phyloP scores from a whole-genome alignment of 1,284 basidiomycete genomes.

The Apiotrichum brassicae region DNA sequence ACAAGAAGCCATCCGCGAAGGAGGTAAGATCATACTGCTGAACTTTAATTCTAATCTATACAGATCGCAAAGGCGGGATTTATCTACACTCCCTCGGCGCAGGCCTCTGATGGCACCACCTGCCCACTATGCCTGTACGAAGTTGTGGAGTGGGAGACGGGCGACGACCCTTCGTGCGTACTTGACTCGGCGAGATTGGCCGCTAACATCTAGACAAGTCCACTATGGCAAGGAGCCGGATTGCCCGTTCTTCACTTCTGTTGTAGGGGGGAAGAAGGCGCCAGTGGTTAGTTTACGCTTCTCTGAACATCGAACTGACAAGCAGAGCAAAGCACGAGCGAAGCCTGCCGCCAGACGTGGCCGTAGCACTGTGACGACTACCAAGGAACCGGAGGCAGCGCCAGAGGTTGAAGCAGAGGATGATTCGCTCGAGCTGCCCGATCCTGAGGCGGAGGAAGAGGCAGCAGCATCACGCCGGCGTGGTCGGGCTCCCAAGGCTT shows the following conservation, averaged over 20 bases:
- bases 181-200: neutral
- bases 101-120: slow-evolving; percentile 61
- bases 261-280: slow-evolving; percentile 4
- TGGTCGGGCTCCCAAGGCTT: slow-evolving; percentile 2
- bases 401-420: neutral
- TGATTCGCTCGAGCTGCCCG: neutral
- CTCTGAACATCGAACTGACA: neutral
- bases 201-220: slow-evolving; percentile 27
- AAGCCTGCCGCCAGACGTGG: neutral
- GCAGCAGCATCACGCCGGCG: neutral
- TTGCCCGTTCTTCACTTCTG: slow-evolving; percentile 41
- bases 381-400: neutral
- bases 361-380: neutral
- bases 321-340: slow-evolving; percentile 1
- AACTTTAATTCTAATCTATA: neutral
- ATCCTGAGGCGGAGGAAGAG: slow-evolving; percentile 1
- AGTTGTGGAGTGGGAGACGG: slow-evolving; percentile 70
- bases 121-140: slow-evolving; percentile 71
- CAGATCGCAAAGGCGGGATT: slow-evolving; percentile 81
- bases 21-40: slow-evolving; percentile 50
- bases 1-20: slow-evolving; percentile 62
- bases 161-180: slow-evolving; percentile 63
- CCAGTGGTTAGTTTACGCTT: neutral
- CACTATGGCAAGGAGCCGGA: slow-evolving; percentile 34
- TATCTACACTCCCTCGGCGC: slow-evolving; percentile 59